Base-by-base conservation (phyloP, 2,329 filamentous ascomycete species). In the Thelonectria olida region DNA sequence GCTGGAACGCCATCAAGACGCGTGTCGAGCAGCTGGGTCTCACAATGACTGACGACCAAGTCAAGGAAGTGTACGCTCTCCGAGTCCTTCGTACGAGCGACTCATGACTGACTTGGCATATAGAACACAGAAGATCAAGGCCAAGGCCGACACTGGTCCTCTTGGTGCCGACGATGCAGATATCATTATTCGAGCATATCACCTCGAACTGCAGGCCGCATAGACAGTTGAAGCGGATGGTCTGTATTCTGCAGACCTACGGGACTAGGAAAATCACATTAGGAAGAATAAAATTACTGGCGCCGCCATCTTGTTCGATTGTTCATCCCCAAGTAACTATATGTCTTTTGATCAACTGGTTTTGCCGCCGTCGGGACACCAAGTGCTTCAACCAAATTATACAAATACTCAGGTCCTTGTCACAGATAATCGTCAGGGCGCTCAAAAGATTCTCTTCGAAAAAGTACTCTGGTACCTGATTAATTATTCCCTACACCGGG, bases 1-100 rank as follows among this genome's bases (percentile, higher is more conserved):
- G 93, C 72, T 97, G 93, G 94, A 97, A 97, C 76, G 93, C 93
- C 50, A 92, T 97, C 84, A 97, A 97, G 87, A 91, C 88, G 57
- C 88, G 94, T 80, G 91, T 91, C 17, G 88, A 91, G 72, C 93
- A 97, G 80, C 87, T 97, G 58, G 91, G 91, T 67, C 84, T 97
- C 50, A 79, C 84, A 54, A 72, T 74, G 72, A 73, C 67, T 2
- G 72, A 74, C 39, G 68, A 66, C 4, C 68, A 73, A 55, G 62
- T 72, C 50, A 75, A 72, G 71, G 60, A 66, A 63, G 64, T 73
- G 73, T 74, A 64, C 25, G 72, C 67, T 41, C 2, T 3, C 2
- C n/a, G 2, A 5, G 10, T 6, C 31, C 12, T n/a, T 38, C 36
- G 36, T n/a, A 4, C 9, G 36, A 39, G 36, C 17, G n/a, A 19